Evolutionary conservation across 192 early-diverging fungal species (phyloP), one percentile per base, ranked within the genome.

Genomic region (Dissophora ornata): DNA sequence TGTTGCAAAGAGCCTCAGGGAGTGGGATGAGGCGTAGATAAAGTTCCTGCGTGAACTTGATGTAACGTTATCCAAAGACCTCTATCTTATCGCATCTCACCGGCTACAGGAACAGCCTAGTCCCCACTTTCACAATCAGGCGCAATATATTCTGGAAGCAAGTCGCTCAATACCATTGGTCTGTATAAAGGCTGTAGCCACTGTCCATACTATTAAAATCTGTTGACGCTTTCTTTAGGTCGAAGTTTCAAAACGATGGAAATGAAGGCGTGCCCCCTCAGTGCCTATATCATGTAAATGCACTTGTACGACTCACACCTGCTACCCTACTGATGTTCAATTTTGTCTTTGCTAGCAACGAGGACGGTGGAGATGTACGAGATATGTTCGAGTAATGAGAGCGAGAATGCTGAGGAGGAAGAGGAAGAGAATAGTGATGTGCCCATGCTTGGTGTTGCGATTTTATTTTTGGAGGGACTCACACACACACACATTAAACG

Each of bases 91-190:
- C 34, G 54, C 48, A 52, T 63, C 55, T 21, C 64, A 68, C 44
- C 59, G 75, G 15, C 26, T 69, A 18, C 75, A 79, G 57, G 75
- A 79, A n/a, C 46, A 44, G 41, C 25, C 52, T 12, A 16, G 11
- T 45, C n/a, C 33, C 22, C 38, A 22, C 16, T 69, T 79, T 45
- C 30, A 42, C 22, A 54, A 19, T 4, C 25, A 69, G 24, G 60
- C 66, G 0, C 58, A 33, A 50, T 79, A 7, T 79, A 63, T 57
- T 65, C 75, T 52, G 75, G 75, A 68, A 57, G 75, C 69, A 79
- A 50, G 60, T 19, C 15, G 12, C 29, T 66, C 46, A 46, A 12
- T 7, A 50, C 34, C 22, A 24, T 49, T 36, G 47, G 15, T 3
- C 22, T 58, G 15, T 46, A 45, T 44, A 28, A 10, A 45, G 9